Base-by-base conservation (phyloP, 2,329 filamentous ascomycete species). In the Fusarium coicis region DNA sequence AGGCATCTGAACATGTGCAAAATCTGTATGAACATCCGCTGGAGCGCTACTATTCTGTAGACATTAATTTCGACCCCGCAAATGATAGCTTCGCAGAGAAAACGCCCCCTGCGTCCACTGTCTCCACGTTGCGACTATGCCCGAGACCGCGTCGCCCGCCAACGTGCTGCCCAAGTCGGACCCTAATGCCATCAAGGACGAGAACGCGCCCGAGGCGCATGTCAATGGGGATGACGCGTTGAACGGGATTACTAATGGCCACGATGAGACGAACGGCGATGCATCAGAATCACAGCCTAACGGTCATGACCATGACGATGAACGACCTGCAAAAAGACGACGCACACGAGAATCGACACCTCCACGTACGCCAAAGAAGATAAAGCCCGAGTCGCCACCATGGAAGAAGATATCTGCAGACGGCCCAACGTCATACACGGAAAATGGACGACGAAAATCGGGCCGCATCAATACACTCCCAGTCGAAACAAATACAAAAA, bases 371-470 rank as follows among this genome's bases (percentile, higher is more conserved):
- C 59, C 68, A 12, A 74, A 66, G 85, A 91, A 83, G 66, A 68
- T 72, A 1, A 84, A 84, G 62, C 84, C 85, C 59, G 87, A 88
- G 68, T 98, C 96, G 72, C 96, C 96, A 74, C 96, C 96, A 28
- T 99, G 96, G 96, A 98, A 96, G 85, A 93, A 91, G 78, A 89
- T 93, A 71, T 89, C 89, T 66, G 94, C 93, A 44, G 93, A 97
- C 34, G 96, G 96, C 0, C 96, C 96, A 28, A 96, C 96, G 7
- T 93, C 93, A 2, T 95, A 97, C 80, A 89, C 93, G 50, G 89
- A 88, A 84, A 93, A 88, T 88, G 94, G 93, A 54, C 88, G 88
- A 72, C 87, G 91, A 68, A 92, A 91, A 78, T 93, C 91, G 28
- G 90, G 90, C 44, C 87, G 91, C 68, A 89, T 90, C 76, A 92